Evolutionary conservation across 441 rosid species (phyloP), one percentile per base, ranked within the genome.

Genomic region (Gossypium davidsonii): DNA sequence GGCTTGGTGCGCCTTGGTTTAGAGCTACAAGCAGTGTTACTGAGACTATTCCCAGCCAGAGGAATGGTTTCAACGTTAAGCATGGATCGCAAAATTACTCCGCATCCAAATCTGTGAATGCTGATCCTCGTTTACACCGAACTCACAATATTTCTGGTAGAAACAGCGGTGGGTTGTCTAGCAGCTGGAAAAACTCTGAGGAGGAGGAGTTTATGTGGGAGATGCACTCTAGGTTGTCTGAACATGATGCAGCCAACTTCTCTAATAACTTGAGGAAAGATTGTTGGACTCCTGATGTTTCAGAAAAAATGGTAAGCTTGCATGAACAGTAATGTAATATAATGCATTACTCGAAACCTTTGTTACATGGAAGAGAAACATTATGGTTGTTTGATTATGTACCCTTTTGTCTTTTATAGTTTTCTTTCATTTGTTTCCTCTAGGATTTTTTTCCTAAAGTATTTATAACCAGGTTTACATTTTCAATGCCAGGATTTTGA

Each of bases 181-280:
- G 81, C 73, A 90, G 90, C 88, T 91, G 96, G 97, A 93, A 90
- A 78, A 91, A 91, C 79, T 91, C 96, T 0, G 98, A 95, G 87
- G 98, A 95, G 82, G 99, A 90, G 76, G 92, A 95, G 80, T 95
- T 89, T 78, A 83, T 88, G 88, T 95, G 99, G 99, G 98, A 95
- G 14, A 85, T 89, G 86, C 94, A 90, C 73, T 85, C 97, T 67
- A 86, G 92, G 79, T 74, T 85, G 73, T 80, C 90, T 2, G 92
- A 89, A 76, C 89, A 85, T 12, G 90, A 84, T 76, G 81, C 80
- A 62, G 76, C 80, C 73, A 81, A 66, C 76, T 73, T 82, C 69
- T 78, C 91, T 49, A 78, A 53, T 64, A 83, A 78, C 78, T 74
- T 86, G 14, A 84, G 85, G 77, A 89, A 85, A 74, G 96, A 88